A percentile compares a stretch with the other conserved stretches of the same genome.
phyloP scores from a whole-genome alignment of 225 moss, liverwort and hornwort species.

The Marchantia paleacea region DNA sequence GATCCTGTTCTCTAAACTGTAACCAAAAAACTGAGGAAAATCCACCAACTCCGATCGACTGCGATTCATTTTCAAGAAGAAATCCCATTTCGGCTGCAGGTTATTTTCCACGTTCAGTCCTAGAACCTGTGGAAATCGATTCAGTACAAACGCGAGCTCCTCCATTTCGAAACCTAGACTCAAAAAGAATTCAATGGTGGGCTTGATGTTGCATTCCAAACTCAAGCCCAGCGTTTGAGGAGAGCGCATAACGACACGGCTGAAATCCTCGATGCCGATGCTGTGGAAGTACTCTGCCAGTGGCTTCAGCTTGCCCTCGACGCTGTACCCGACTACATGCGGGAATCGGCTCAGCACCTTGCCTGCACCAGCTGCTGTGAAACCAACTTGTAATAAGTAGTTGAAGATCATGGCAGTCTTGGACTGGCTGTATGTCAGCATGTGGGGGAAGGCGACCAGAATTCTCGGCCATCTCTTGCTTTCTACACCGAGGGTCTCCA shows the following conservation, averaged over 20 bases:
- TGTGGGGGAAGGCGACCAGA: conserved; percentile 34
- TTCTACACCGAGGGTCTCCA: conserved; percentile 30
- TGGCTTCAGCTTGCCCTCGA: conserved; percentile 30
- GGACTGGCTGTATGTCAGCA: conserved; percentile 24
- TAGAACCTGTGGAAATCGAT: conserved; percentile 32
- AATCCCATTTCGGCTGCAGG: conserved; percentile 34
- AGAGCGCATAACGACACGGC: conserved; percentile 26
- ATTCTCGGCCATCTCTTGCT: conserved; percentile 29
- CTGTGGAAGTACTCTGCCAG: conserved; percentile 30
- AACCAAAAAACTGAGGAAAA: conserved; percentile 40
- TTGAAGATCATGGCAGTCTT: conserved; percentile 20
- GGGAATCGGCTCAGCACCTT: conserved; percentile 28
- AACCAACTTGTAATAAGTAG: conserved; percentile 28
- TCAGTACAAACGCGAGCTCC: conserved; percentile 24
- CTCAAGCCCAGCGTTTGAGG: conserved; percentile 38
- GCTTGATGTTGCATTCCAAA: conserved; percentile 34
- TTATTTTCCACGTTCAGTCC: conserved; percentile 33
- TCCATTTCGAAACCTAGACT: conserved; percentile 25
- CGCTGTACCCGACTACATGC: conserved; percentile 24
- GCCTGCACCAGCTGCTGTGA: conserved; percentile 20
- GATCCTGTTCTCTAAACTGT: conserved; percentile 36
- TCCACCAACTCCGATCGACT: conserved; percentile 24
- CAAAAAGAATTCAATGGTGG: conserved; percentile 26
- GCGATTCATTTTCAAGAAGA: conserved; percentile 21
- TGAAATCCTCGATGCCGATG: conserved; percentile 28